These are phyloP conservation scores for Microglena sp. DNA, from an alignment of 139 green algal genomes.

Conservation along the genomic window DNA sequence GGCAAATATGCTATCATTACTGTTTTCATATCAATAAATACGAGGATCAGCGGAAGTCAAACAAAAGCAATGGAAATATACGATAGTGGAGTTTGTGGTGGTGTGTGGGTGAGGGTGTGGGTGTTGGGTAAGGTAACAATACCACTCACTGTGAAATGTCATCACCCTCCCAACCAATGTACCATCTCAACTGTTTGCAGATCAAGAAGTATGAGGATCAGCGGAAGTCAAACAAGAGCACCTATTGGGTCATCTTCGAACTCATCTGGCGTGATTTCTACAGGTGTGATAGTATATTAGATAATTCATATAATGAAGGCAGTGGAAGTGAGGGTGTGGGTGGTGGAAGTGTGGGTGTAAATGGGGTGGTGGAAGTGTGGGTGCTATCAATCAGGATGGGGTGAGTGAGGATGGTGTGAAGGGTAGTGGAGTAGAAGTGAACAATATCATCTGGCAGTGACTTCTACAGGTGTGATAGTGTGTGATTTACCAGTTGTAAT, in stretches of 20 bases:
- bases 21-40: conserved; percentile 38
- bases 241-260: conserved; percentile 77
- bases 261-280: conserved; percentile 80
- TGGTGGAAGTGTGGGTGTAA: too few species aligned
- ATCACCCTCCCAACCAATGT: too few species aligned
- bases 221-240: conserved; percentile 66
- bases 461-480: too few species aligned
- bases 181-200: conserved; percentile 4
- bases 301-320: not conserved
- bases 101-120: too few species aligned
- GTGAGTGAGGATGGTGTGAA: not conserved
- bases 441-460: too few species aligned
- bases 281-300: conserved; percentile 24
- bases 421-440: not conserved
- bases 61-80: conserved; percentile 90
- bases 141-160: too few species aligned
- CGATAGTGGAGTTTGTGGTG: too few species aligned
- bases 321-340: too few species aligned
- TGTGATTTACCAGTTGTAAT: too few species aligned
- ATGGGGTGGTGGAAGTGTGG: too few species aligned
- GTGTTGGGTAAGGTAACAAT: too few species aligned
- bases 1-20: not conserved
- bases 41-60: conserved; percentile 63
- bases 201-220: conserved; percentile 68
- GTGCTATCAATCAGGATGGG: not conserved